Percentiles rank a stretch among this genome's conserved stretches.
Conservation (phyloP, 257 asterid species). For the Petunia secreta region DNA sequence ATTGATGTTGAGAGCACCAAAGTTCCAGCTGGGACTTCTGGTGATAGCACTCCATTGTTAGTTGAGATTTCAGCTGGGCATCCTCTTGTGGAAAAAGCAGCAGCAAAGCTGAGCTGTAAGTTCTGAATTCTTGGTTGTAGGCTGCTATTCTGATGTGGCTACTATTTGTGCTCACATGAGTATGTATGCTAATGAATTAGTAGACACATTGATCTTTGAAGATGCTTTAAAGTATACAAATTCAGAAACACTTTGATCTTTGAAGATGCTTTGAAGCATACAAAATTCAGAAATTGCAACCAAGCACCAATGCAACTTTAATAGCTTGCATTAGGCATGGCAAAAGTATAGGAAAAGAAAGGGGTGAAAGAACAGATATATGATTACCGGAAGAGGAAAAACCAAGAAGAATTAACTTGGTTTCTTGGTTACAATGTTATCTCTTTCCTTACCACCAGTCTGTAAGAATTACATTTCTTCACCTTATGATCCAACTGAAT, state of each 20-base stretch:
- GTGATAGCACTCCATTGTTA: constrained; percentile 48
- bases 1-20: constrained; percentile 42
- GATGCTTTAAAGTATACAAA: neutral
- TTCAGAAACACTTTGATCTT: neutral
- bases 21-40: constrained; percentile 35
- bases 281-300: neutral
- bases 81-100: constrained; percentile 64
- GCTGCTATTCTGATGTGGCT: neutral
- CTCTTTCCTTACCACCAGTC: constrained; percentile 2
- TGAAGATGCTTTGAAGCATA: neutral
- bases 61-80: constrained; percentile 39
- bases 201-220: neutral
- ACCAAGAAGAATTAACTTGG: neutral
- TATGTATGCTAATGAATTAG: neutral
- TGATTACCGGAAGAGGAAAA: neutral
- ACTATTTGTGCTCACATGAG: neutral
- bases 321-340: neutral
- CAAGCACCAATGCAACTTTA: neutral
- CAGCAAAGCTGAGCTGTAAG: constrained; percentile 60
- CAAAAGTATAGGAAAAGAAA: neutral
- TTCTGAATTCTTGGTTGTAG: constrained; percentile 24
- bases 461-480: neutral
- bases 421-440: constrained; percentile 8
- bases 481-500: constrained; percentile 19
- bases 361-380: neutral